phyloP scores from a whole-genome alignment of 2,329 filamentous ascomycete species.

The Fusarium sp. region DNA sequence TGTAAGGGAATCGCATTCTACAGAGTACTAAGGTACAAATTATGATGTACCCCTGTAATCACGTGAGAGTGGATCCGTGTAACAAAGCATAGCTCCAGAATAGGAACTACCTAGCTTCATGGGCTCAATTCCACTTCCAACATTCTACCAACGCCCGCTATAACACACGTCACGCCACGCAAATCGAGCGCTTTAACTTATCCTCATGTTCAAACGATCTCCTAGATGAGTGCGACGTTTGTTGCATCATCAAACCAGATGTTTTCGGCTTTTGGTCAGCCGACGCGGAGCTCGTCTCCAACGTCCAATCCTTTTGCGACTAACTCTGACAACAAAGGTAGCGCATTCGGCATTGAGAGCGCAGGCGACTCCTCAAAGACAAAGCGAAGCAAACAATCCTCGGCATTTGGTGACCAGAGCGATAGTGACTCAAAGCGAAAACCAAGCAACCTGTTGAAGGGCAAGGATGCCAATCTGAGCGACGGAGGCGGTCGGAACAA shows the following conservation, averaged over 20 bases:
- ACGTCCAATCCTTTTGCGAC: constrained; percentile 52
- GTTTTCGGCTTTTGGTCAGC: constrained; percentile 52
- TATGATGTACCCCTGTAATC: constrained; percentile 15
- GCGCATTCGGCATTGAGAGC: constrained; percentile 49
- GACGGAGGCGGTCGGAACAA: constrained; percentile 41
- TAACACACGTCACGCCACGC: constrained; percentile 18
- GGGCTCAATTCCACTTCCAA: constrained; percentile 31
- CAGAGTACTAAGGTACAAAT: not conserved
- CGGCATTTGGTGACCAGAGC: constrained; percentile 43
- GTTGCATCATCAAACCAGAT: constrained; percentile 56
- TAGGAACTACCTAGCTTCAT: constrained; percentile 33
- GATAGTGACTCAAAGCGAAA: constrained; percentile 43
- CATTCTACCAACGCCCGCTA: constrained; percentile 14
- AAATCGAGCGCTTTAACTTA: constrained; percentile 28
- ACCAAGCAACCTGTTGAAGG: constrained; percentile 44
- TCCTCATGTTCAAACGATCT: constrained; percentile 49
- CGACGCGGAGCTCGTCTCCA: constrained; percentile 50
- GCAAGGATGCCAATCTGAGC: constrained; percentile 41
- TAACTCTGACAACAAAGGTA: constrained; percentile 35
- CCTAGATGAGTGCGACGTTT: constrained; percentile 53
- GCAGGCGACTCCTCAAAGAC: constrained; percentile 43
- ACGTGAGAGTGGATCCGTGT: constrained; percentile 34
- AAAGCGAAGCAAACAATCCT: constrained; percentile 43
- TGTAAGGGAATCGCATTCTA: not conserved
- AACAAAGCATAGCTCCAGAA: constrained; percentile 37